phyloP scores from a whole-genome alignment of 768 basidiomycete genomes.

The Infundibulicybe gibba region DNA sequence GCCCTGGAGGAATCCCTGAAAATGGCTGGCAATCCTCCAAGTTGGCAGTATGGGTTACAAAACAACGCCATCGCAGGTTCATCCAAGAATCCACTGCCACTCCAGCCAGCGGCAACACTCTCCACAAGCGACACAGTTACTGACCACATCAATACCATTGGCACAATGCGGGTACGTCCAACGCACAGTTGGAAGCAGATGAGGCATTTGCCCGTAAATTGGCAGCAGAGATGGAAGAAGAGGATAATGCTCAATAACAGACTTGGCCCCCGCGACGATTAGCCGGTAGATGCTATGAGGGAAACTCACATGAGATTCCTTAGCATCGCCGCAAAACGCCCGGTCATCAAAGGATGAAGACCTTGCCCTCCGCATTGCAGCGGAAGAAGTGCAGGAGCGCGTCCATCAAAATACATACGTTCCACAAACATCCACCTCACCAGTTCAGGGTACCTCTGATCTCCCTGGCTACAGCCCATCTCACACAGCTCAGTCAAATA shows the following conservation, averaged over 20 bases:
- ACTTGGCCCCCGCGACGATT: no score
- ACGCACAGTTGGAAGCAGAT: slow-evolving; percentile 15
- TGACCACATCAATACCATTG: neutral
- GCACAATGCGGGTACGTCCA: no score
- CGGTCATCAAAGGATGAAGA: slow-evolving; percentile 1
- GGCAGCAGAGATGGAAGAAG: slow-evolving; percentile 27
- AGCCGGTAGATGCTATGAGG: neutral
- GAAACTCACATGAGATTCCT: neutral
- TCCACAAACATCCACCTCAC: no score
- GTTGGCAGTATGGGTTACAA: slow-evolving; percentile 3
- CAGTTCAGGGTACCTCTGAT: no score
- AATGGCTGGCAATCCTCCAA: neutral
- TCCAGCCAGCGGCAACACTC: neutral
- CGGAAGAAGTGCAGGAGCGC: neutral
- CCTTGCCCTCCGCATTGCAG: neutral
- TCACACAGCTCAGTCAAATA: no score
- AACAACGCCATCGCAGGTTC: slow-evolving; percentile 14
- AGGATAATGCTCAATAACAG: slow-evolving; percentile 11
- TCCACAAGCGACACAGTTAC: neutral
- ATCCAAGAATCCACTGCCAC: slow-evolving; percentile 9
- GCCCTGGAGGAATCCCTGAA: slow-evolving; percentile 55
- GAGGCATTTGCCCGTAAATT: slow-evolving; percentile 40
- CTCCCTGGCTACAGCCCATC: no score
- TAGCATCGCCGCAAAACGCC: neutral
- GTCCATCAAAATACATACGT: neutral